These are phyloP conservation scores for Colletotrichum sp. DNA, from an alignment of 2,329 filamentous ascomycete genomes.

Conservation along the genomic window DNA sequence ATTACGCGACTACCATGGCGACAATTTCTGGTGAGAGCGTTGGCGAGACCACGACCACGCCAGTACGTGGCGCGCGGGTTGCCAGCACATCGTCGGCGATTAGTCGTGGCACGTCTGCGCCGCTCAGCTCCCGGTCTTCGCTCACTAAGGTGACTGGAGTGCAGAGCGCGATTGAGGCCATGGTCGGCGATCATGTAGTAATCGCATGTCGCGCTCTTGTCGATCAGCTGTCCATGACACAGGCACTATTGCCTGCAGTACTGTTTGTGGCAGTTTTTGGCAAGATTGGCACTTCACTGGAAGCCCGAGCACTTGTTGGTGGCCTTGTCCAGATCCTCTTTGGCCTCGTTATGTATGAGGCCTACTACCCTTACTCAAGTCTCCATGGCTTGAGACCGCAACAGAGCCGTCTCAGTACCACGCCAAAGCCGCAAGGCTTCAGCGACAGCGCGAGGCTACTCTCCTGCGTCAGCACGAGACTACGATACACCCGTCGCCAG, in stretches of 20 bases:
- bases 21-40: not conserved
- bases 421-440: conserved; percentile 8
- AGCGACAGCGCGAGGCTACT: conserved; percentile 12
- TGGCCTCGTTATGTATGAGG: not conserved
- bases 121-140: not conserved
- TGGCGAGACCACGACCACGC: not conserved
- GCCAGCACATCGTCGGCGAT: not conserved
- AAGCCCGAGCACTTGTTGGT: not conserved
- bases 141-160: not conserved
- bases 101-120: not conserved
- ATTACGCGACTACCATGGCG: not conserved
- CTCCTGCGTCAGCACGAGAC: conserved; percentile 16
- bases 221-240: not conserved
- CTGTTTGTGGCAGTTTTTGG: not conserved
- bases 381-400: conserved; percentile 14
- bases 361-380: not conserved
- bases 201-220: not conserved
- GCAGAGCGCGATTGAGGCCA: not conserved
- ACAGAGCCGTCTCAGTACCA: conserved; percentile 19
- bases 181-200: not conserved
- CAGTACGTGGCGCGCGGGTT: not conserved
- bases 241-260: not conserved
- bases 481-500: conserved; percentile 9
- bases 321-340: not conserved
- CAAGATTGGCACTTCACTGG: not conserved